Evolutionary conservation across 192 early-diverging fungal genomes (phyloP), one percentile per base, ranked within the genome.

Genomic region (Rhizoclosmatium sp.): DNA sequence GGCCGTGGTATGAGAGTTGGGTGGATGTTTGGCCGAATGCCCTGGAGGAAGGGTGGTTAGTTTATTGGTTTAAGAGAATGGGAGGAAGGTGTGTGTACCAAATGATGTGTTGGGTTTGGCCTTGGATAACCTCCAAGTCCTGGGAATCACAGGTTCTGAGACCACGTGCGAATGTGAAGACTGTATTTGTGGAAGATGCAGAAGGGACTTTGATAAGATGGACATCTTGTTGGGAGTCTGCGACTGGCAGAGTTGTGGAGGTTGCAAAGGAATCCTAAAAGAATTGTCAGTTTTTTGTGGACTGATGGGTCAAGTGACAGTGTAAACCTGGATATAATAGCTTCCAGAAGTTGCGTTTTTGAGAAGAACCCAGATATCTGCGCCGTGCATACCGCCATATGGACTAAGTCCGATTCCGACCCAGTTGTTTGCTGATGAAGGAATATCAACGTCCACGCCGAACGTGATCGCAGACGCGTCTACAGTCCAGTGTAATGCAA

Each of bases 401-500:
- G 0, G 45, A 51, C 9, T 12, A 16, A 54, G 9, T 4, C 78
- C 78, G 2, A 79, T 10, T 3, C 78, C 78, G 4, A 79, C 60
- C 78, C 78, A 79, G 10, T 12, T 45, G 12, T 39, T 16, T 16
- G 58, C 7, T 42, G 10, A 56, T 39, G 7, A 67, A 21, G 39
- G 51, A 54, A 71, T 47, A 21, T 69, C 69, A 10, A 62, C 44
- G 41, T 79, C 78, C 12, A 79, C 78, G n/a, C 78, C 78, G 39
- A 79, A 79, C 2, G 41, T 40, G 69, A 79, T 79, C 2, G 21
- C 3, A 10, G 60, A 44, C 0, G 78, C 23, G 56, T 70, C 19
- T 16, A 69, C 51, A 10, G 40, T 70, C 78, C 78, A 79, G 69
- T 79, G 69, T 31, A 79, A 45, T 31, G 78, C 78, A 10, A 79